Percentiles rank a stretch among this genome's conserved stretches.
Conservation (phyloP, 495 filamentous ascomycete genomes). For the Penicillium paradoxum region DNA sequence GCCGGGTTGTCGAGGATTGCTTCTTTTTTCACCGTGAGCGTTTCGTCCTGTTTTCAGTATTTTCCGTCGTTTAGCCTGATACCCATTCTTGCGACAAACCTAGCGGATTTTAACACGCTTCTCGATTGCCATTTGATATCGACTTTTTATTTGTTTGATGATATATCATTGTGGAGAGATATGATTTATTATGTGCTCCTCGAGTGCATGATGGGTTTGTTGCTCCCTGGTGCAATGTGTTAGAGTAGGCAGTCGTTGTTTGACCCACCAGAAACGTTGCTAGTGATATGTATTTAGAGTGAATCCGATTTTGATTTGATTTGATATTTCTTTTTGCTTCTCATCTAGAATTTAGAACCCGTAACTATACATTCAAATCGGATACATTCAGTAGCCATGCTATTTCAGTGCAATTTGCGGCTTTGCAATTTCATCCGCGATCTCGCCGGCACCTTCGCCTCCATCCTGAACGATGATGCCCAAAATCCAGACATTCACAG, state of each 20-base stretch:
- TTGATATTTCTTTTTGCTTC: neutral
- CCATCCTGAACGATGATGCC: conserved; percentile 73
- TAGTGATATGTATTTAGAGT: neutral
- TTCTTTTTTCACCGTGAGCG: neutral
- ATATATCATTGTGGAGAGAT: neutral
- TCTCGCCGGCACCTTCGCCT: conserved; percentile 19
- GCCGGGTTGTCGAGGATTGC: neutral
- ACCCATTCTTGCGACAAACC: conserved; percentile 1
- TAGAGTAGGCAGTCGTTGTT: neutral
- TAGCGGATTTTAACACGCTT: neutral
- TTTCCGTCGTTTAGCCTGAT: conserved; percentile 4
- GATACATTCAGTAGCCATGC: neutral
- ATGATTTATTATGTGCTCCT: neutral
- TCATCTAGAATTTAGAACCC: no score
- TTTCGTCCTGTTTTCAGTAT: neutral
- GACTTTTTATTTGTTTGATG: neutral
- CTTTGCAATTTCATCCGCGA: neutral
- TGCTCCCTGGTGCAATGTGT: neutral
- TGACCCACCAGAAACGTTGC: neutral
- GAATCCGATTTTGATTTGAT: neutral
- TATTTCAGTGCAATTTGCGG: neutral
- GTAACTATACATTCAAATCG: neutral
- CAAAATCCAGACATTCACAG: conserved; percentile 81
- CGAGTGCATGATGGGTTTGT: neutral
- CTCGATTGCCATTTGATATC: neutral